Conservation (phyloP, 2,329 filamentous ascomycete genomes). For the Pseudogymnoascus sp. region DNA sequence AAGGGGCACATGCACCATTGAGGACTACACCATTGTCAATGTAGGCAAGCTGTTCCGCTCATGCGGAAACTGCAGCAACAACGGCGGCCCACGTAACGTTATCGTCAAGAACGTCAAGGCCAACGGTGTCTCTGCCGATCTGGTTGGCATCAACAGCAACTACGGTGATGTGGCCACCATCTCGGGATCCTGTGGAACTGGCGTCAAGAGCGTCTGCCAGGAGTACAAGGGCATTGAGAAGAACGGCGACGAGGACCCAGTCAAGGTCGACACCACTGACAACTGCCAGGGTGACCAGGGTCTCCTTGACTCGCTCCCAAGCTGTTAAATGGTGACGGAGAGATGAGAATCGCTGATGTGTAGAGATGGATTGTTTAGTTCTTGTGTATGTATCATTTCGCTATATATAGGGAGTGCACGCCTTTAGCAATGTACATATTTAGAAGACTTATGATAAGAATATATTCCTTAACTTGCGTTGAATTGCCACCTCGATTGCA, state of each 20-base stretch:
- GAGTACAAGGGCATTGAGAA: constrained; percentile 19
- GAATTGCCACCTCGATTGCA: not conserved
- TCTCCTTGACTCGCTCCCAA: constrained; percentile 11
- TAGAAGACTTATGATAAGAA: not conserved
- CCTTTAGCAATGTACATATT: constrained; percentile 7
- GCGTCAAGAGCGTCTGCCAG: constrained; percentile 19
- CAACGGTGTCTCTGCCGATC: constrained; percentile 20
- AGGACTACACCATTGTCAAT: constrained; percentile 33
- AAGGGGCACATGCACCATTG: constrained; percentile 27
- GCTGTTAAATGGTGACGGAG: constrained; percentile 12
- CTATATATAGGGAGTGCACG: constrained; percentile 3
- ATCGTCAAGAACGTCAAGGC: constrained; percentile 29
- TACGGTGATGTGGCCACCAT: constrained; percentile 31
- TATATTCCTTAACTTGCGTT: not conserved
- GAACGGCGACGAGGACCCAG: constrained; percentile 11
- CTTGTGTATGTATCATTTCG: constrained; percentile 3
- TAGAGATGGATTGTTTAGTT: not conserved
- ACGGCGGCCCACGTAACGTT: constrained; percentile 25
- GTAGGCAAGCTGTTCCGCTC: constrained; percentile 39
- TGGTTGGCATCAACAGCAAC: constrained; percentile 34
- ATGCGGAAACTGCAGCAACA: constrained; percentile 37
- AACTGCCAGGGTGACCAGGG: constrained; percentile 14
- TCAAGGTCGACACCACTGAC: constrained; percentile 11
- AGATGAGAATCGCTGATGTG: not conserved
- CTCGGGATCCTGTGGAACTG: constrained; percentile 17